These are phyloP conservation scores for Rhodotorula sphaerocarpa DNA, from an alignment of 768 basidiomycete genomes.

Conservation along the genomic window DNA sequence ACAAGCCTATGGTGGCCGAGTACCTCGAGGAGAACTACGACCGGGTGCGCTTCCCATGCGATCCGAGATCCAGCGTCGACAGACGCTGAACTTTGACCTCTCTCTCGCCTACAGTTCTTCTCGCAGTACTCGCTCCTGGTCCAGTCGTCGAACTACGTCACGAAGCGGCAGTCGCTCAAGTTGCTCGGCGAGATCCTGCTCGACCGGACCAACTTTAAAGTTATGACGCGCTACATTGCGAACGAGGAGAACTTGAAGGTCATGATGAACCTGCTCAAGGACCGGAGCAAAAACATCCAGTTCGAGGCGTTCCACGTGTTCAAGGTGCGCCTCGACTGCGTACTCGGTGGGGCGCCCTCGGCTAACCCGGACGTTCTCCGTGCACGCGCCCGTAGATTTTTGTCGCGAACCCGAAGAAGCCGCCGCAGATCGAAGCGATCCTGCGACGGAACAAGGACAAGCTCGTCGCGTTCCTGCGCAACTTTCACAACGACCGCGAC, in stretches of 20 bases:
- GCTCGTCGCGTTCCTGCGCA: slow-evolving; percentile 74
- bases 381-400: slow-evolving; percentile 59
- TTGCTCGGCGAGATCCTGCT: slow-evolving; percentile 94
- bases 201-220: slow-evolving; percentile 93
- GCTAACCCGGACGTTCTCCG: neutral
- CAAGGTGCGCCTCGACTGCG: slow-evolving; percentile 57
- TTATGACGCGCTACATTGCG: slow-evolving; percentile 96
- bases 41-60: slow-evolving; percentile 52
- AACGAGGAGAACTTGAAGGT: slow-evolving; percentile 95
- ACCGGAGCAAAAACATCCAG: slow-evolving; percentile 99
- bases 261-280: slow-evolving; percentile 98
- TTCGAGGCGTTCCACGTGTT: slow-evolving; percentile 99
- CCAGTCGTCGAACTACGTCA: slow-evolving; percentile 90
- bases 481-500: slow-evolving; percentile 97
- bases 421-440: slow-evolving; percentile 84
- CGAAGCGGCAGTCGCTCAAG: slow-evolving; percentile 98
- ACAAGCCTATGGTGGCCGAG: slow-evolving; percentile 95
- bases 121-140: slow-evolving; percentile 86
- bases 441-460: slow-evolving; percentile 90
- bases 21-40: slow-evolving; percentile 98
- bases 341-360: neutral
- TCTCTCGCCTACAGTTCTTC: slow-evolving; percentile 70
- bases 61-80: too few species aligned
- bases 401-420: slow-evolving; percentile 98
- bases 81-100: neutral